Percentiles rank a stretch among this genome's conserved stretches.
Conservation (phyloP, 306 rosid genomes). For the Boehmeria nivea region DNA sequence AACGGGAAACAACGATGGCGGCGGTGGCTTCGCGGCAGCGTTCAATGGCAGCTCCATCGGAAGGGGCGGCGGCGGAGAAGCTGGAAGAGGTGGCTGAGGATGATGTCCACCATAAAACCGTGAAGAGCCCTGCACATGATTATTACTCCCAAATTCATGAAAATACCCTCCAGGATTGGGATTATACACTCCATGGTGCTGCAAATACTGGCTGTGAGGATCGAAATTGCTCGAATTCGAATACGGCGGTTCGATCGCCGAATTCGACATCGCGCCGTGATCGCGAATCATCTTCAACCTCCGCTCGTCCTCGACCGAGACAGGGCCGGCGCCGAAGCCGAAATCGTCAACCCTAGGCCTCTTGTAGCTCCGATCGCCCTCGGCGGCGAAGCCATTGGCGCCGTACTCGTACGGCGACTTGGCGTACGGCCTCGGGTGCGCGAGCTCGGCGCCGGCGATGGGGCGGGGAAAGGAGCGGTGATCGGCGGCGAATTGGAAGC, state of each 20-base stretch:
- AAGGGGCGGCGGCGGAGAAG: slow-evolving; percentile 74
- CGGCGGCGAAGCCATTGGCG: slow-evolving; percentile 20
- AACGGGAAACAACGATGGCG: slow-evolving; percentile 54
- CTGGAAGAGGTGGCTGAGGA: slow-evolving; percentile 58
- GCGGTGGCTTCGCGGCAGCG: slow-evolving; percentile 25
- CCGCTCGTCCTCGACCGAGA: slow-evolving; percentile 61
- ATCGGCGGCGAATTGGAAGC: slow-evolving; percentile 17
- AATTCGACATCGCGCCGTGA: slow-evolving; percentile 43
- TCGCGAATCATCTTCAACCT: slow-evolving; percentile 79
- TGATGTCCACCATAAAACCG: slow-evolving; percentile 38
- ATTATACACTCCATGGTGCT: slow-evolving; percentile 24
- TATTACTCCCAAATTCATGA: slow-evolving; percentile 25
- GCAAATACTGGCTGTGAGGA: slow-evolving; percentile 11
- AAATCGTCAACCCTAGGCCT: slow-evolving; percentile 51
- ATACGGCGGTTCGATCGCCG: too few relatives aligned
- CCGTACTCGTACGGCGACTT: slow-evolving; percentile 15
- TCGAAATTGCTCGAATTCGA: slow-evolving; percentile 13
- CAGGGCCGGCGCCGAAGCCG: slow-evolving; percentile 18
- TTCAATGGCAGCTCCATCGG: slow-evolving; percentile 45
- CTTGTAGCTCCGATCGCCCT: slow-evolving; percentile 51
- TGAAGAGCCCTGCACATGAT: slow-evolving; percentile 39
- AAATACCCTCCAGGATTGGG: slow-evolving; percentile 26
- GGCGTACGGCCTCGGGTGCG: slow-evolving; percentile 23
- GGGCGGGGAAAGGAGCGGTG: slow-evolving; percentile 17
- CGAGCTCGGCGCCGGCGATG: neutral